Evolutionary conservation across 106 monocot species (phyloP), one percentile per base, ranked within the genome.

Genomic region (Platanthera zijinensis): DNA sequence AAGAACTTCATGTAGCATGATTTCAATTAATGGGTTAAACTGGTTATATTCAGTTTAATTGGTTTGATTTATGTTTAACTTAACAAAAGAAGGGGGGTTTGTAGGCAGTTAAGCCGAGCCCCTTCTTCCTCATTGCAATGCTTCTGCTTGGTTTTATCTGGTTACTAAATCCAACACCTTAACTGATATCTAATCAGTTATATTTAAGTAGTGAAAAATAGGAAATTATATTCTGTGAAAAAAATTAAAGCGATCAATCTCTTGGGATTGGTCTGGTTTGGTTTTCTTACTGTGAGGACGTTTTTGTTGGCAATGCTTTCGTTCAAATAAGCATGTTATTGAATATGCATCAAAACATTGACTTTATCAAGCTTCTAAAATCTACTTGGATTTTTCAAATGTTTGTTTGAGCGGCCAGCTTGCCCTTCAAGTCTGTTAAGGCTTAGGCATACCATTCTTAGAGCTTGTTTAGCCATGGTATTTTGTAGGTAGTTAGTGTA

Each of bases 381-480:
- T 4, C 57, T 57, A n/a, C 19, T 57, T 57, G 6, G 57, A 17
- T 57, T 57, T 57, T 18, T 57, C 57, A 18, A 57, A 57, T 4
- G 18, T 61, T 61, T 9, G 9, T 61, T 61, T 9, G 21, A 61
- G 59, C n/a, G n/a, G 59, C 19, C 59, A 19, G 9, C 59, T 61
- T 61, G 59, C 59, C 59, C 21, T 61, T 61, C 59, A 19, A 19
- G 59, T 61, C 19, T 22, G 21, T 19, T 61, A 61, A 61, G 59
- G 59, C 6, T 61, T 61, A 61, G 59, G 59, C 59, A 61, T 61
- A n/a, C n/a, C 59, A 61, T 61, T n/a, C 59, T 21, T 61, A 61
- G 59, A 7, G 59, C 59, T 61, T 61, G 59, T 21, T 61, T 61
- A 61, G 19, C 59, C 59, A 18, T 21, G 59, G 8, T 61, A 61